Base-by-base conservation (phyloP, 108 stramenopile genomes). In the Cyclotella cryptica region DNA sequence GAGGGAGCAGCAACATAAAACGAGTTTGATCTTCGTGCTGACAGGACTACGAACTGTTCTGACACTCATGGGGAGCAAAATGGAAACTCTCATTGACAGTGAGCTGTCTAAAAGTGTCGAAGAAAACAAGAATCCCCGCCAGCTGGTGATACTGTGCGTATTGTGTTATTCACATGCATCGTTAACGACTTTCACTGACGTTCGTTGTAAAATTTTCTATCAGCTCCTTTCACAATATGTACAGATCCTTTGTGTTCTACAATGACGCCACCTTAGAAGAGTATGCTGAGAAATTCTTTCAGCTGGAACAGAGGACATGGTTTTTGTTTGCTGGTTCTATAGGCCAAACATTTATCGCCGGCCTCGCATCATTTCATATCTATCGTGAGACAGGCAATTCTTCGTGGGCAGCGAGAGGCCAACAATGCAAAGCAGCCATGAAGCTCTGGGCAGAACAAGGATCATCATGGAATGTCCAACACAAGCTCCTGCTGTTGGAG, bases 401-500 rank as follows among this genome's bases (percentile, higher is more conserved):
- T 3, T 13, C 15, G 1, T 74, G 53, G 63, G 28, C 11, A 22
- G 39, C 52, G 22, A 57, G n/a, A 40, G 63, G 49, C 11, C 39
- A 21, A 5, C 21, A 40, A 52, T 41, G 22, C 12, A 74, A 74
- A 42, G 30, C 15, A 49, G 51, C 35, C 21, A 58, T 75, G 65
- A 28, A 22, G 11, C 10, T 27, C 0, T 66, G 74, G 66, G 43
- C 39, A 17, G 44, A 58, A 24, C 18, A 35, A 11, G 35, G 60
- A 40, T 66, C 65, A 7, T 9, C 15, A 39, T 45, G 42, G 46
- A 79, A 79, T 24, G 73, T 79, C 52, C 18, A 54, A 22, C 65
- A 79, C 15, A 79, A 79, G 52, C 18, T 61, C 6, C 39, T 49
- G 12, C 26, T 79, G 1, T 39, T 79, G 8, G 59, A 79, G 21